Conservation (phyloP, 306 rosid genomes). For the Citrullus mucosospermus region DNA sequence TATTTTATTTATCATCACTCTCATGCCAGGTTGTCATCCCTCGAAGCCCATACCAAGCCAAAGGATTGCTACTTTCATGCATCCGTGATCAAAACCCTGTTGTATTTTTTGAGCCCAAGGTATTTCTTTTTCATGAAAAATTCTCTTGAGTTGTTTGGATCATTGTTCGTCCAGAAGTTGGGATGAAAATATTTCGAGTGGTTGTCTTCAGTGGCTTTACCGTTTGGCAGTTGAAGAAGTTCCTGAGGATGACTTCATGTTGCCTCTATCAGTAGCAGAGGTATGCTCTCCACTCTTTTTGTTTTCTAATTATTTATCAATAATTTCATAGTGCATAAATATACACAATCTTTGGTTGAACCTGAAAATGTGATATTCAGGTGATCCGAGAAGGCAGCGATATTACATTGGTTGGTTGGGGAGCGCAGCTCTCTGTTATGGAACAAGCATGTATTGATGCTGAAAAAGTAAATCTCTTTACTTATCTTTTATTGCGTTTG, state of each 20-base stretch:
- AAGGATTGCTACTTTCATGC: slow-evolving; percentile 76
- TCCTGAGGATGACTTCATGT: slow-evolving; percentile 77
- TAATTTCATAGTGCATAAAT: not conserved
- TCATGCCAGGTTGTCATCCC: slow-evolving; percentile 76
- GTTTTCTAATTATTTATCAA: not conserved
- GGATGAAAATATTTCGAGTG: slow-evolving; percentile 1
- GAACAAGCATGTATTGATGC: slow-evolving; percentile 95
- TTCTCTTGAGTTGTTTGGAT: not conserved
- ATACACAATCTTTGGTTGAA: not conserved
- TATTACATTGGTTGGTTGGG: slow-evolving; percentile 98
- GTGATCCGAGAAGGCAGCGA: slow-evolving; percentile 69
- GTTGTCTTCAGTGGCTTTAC: slow-evolving; percentile 69
- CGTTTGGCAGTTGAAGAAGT: slow-evolving; percentile 96
- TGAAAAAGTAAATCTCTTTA: slow-evolving; percentile 41
- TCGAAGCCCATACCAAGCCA: slow-evolving; percentile 84
- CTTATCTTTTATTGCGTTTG: not conserved
- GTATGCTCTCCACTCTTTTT: slow-evolving; percentile 17
- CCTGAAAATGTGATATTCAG: slow-evolving; percentile 25
- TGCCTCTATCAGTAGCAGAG: slow-evolving; percentile 92
- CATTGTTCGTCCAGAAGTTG: not conserved
- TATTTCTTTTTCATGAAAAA: slow-evolving; percentile 13
- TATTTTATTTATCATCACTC: not conserved
- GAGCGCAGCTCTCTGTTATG: slow-evolving; percentile 81
- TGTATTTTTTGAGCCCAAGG: slow-evolving; percentile 95
- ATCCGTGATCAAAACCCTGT: slow-evolving; percentile 90